Base-by-base conservation (phyloP, 139 green algal species). In the Ettlia oleoabundans region DNA sequence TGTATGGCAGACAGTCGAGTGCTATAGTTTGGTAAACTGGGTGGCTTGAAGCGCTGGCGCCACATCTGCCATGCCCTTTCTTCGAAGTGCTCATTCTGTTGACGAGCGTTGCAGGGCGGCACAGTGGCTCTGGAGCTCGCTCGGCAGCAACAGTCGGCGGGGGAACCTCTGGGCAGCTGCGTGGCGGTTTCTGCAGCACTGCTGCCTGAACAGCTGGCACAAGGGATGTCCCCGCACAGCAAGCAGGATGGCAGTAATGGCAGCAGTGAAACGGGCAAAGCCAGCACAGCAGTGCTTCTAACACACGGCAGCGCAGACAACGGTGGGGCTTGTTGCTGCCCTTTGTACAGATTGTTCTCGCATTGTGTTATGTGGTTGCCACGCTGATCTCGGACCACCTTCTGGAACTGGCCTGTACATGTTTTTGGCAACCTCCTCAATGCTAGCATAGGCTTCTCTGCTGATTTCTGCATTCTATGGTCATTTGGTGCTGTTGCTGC, bases 111-210 rank as follows among this genome's bases (percentile, higher is more conserved):
- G 35, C 80, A 88, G 78, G 86, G 86, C 28, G 86, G 83, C 62
- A 87, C 75, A 1, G 80, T 88, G 24, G 83, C 75, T 1, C 55
- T 88, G 80, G 83, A 86, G 47, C 52, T 88, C n/a, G 78, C 82
- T 1, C 42, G 64, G 30, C 77, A 66, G 65, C 64, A 68, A 35
- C 42, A 52, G 26, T 65, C 62, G 0, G 1, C 9, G 2, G 76
- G 76, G 21, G 42, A 67, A 21, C 52, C 52, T 18, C 63, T 82
- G 32, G 63, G 76, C 22, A 82, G 76, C 76, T 82, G 76, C 35
- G 43, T 82, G 10, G 63, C 63, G 1, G 51, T 82, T 3, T 75
- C 76, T 0, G 76, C 76, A 2, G 42, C 63, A 1, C 63, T 82
- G 42, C 76, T 82, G 42, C 63, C 62, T 1, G 76, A 82, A 42